Percentiles rank a stretch among this genome's conserved stretches.
These are phyloP conservation scores for Rhizopogon salebrosus DNA, from an alignment of 768 basidiomycete species.

Conservation along the genomic window DNA sequence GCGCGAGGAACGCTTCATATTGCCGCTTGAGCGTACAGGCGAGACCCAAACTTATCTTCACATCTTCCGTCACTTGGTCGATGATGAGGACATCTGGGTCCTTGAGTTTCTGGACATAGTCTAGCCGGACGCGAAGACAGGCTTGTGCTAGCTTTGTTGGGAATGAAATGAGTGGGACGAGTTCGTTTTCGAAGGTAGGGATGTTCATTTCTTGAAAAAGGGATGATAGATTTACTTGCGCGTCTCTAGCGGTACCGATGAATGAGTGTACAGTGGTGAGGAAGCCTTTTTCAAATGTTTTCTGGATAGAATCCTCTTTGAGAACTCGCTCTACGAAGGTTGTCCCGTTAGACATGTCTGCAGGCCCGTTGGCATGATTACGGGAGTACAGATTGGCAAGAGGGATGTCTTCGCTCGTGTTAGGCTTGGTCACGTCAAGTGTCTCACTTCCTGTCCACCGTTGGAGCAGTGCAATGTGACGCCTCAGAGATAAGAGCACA, in stretches of 20 bases:
- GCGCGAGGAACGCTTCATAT: constrained; percentile 85
- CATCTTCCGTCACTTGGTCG: constrained; percentile 90
- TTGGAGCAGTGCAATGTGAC: constrained; percentile 74
- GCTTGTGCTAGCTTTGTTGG: constrained; percentile 93
- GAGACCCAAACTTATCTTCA: constrained; percentile 85
- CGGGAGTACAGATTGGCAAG: constrained; percentile 29
- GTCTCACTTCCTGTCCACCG: constrained; percentile 94
- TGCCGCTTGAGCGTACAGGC: constrained; percentile 95
- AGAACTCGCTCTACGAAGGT: constrained; percentile 92
- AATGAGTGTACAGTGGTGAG: constrained; percentile 83
- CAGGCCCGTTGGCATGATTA: constrained; percentile 24
- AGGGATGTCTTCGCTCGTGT: constrained; percentile 57
- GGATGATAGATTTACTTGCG: constrained; percentile 74
- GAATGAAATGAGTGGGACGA: constrained; percentile 92
- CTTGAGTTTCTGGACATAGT: constrained; percentile 81
- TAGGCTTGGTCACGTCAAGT: constrained; percentile 81
- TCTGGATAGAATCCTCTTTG: constrained; percentile 94
- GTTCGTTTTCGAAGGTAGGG: constrained; percentile 83
- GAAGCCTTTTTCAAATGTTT: constrained; percentile 89
- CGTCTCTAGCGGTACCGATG: constrained; percentile 79
- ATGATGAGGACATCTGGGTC: constrained; percentile 88
- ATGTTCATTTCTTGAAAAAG: constrained; percentile 86
- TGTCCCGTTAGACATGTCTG: constrained; percentile 59
- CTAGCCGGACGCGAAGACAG: constrained; percentile 81
- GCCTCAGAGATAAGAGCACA: constrained; percentile 79